Evolutionary conservation across 495 filamentous ascomycete genomes (phyloP).

Genomic region (Hypoxylon trugodes): DNA sequence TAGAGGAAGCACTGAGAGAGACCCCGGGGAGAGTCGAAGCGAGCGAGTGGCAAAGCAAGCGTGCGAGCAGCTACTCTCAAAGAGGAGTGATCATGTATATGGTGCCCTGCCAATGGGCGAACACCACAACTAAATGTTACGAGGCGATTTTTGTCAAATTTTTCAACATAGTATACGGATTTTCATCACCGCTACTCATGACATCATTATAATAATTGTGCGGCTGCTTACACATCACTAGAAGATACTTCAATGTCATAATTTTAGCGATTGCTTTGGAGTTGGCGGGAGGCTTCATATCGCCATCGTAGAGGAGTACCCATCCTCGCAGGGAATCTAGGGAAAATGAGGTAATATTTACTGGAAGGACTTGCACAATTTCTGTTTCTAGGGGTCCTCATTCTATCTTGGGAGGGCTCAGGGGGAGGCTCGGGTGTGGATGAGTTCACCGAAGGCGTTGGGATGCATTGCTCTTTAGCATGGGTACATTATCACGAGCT

Average conservation of each 20-base stretch:
- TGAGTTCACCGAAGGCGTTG: conserved; percentile 19
- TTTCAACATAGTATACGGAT: not conserved
- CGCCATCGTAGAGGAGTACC: conserved; percentile 15
- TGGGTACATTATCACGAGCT: conserved; percentile 32
- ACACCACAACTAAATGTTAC: conserved; percentile 11
- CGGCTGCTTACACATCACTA: conserved; percentile 29
- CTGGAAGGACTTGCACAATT: not conserved
- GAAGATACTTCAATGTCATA: conserved; percentile 21
- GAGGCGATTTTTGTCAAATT: not conserved
- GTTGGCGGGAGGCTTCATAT: conserved; percentile 6
- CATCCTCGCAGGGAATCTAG: not conserved
- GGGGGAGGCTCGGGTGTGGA: conserved; percentile 10
- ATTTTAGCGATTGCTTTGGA: conserved; percentile 26
- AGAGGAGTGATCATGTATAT: conserved; percentile 23
- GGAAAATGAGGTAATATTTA: conserved; percentile 9
- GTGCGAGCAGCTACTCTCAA: conserved; percentile 50
- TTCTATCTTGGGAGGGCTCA: not conserved
- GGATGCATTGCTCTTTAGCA: conserved; percentile 22
- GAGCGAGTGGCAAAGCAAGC: conserved; percentile 53
- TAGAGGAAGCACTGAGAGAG: conserved; percentile 23
- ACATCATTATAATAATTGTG: not conserved
- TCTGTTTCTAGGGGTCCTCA: conserved; percentile 3
- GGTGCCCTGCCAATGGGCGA: conserved; percentile 21
- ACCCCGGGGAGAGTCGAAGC: conserved; percentile 46
- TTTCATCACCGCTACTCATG: conserved; percentile 5